Base-by-base conservation (phyloP, 805 yeast species). In the Ogataea pilisensis region DNA sequence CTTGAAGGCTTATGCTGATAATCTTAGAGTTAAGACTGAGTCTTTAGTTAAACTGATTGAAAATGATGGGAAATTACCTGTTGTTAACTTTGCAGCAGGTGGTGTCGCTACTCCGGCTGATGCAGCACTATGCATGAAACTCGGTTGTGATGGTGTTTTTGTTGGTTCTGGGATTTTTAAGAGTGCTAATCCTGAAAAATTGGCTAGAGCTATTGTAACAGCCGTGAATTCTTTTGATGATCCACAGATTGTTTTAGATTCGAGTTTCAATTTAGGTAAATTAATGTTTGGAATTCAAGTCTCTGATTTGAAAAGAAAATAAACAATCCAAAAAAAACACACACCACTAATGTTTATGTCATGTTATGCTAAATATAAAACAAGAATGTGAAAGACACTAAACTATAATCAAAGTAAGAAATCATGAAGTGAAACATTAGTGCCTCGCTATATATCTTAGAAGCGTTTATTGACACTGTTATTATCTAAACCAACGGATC, bases 71-170 rank as follows among this genome's bases (percentile, higher is more conserved):
- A 76, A 78, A 54, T 70, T 85, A 46, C 90, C 90, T 1, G 95
- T 85, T 33, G 93, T 85, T 41, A 85, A 83, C 66, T 85, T 85
- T 57, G 91, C 93, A 31, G 93, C 93, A 22, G 95, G 95, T 32
- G 95, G 95, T 44, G 82, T 85, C 38, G 93, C 95, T 8, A 82
- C 95, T 11, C 95, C 95, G 26, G 80, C 90, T 8, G 95, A 85
- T 61, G 95, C 95, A 20, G 93, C 93, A 17, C 65, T 85, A 48
- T 78, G 86, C 62, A 85, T 85, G 88, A 83, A 80, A 57, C 64
- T 81, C 46, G 88, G 88, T n/a, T 78, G 84, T 54, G 88, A 82
- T 57, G 88, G 88, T 46, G 84, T 82, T 24, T 82, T 82, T 53
- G 88, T 80, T 21, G 87, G 87, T 16, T 80, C 87, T 4, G 93